phyloP scores from a whole-genome alignment of 2,329 filamentous ascomycete genomes.

The Aspergillus flavus region DNA sequence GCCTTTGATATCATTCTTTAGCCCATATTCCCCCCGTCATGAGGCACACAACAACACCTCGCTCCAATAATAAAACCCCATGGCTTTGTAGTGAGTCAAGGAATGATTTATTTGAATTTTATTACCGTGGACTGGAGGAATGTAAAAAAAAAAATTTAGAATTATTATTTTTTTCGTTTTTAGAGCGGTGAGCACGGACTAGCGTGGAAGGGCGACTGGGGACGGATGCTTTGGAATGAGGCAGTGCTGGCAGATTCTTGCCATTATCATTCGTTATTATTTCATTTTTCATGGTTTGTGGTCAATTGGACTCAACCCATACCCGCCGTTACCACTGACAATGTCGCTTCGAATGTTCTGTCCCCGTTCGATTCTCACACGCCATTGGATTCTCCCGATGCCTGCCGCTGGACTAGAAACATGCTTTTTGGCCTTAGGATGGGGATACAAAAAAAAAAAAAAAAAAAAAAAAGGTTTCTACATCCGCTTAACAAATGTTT shows the following conservation, averaged over 20 bases:
- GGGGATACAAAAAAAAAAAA: neutral
- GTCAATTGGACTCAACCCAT: conserved; percentile 3
- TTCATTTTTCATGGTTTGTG: conserved; percentile 10
- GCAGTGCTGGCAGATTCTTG: conserved; percentile 25
- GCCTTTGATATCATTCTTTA: neutral
- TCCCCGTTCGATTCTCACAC: conserved; percentile 7
- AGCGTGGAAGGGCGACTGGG: conserved; percentile 17
- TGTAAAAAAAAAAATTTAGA: neutral
- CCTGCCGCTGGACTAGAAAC: neutral
- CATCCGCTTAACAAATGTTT: neutral
- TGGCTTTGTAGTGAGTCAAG: conserved; percentile 6
- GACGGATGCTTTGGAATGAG: conserved; percentile 22
- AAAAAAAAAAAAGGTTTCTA: neutral
- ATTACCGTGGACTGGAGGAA: neutral
- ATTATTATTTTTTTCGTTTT: neutral
- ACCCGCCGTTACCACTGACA: conserved; percentile 9
- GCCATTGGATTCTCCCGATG: conserved; percentile 6
- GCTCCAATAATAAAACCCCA: neutral
- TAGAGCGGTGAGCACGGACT: conserved; percentile 25
- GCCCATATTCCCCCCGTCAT: neutral
- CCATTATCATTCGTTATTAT: conserved; percentile 7
- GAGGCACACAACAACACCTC: neutral
- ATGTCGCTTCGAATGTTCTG: conserved; percentile 7
- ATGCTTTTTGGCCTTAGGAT: conserved; percentile 1
- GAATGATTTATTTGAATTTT: neutral